These are phyloP conservation scores for Fusarium pilosicola DNA, from an alignment of 2,329 filamentous ascomycete genomes.

Conservation along the genomic window DNA sequence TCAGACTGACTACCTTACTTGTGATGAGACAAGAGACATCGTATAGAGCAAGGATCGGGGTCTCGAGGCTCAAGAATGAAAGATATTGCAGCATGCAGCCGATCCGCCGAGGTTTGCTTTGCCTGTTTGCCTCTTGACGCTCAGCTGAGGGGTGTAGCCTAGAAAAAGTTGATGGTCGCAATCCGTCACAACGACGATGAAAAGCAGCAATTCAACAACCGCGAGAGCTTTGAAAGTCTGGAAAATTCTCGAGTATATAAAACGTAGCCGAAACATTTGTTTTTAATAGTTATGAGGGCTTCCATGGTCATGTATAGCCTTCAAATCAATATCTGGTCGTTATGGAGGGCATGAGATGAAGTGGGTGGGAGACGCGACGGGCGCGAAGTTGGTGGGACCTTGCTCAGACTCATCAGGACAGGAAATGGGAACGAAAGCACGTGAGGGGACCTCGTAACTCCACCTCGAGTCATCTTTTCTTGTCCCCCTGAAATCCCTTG, in stretches of 20 bases:
- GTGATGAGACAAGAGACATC: constrained; percentile 32
- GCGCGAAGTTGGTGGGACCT: constrained; percentile 52
- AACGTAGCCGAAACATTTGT: constrained; percentile 3
- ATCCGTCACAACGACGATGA: constrained; percentile 10
- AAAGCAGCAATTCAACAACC: constrained; percentile 33
- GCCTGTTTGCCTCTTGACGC: constrained; percentile 35
- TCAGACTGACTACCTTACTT: constrained; percentile 11
- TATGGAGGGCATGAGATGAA: constrained; percentile 52
- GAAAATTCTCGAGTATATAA: constrained; percentile 33
- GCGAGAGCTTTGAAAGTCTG: constrained; percentile 31
- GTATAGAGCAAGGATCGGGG: constrained; percentile 21
- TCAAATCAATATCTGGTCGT: constrained; percentile 23
- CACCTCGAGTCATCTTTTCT: constrained; percentile 33
- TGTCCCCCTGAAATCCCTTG: constrained; percentile 24
- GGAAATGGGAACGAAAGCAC: constrained; percentile 57
- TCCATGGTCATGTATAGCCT: constrained; percentile 45
- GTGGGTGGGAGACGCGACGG: constrained; percentile 57
- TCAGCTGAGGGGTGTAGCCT: constrained; percentile 41
- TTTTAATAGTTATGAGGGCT: background rate
- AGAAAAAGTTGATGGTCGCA: constrained; percentile 26
- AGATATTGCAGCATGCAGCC: constrained; percentile 42
- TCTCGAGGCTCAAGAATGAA: constrained; percentile 40
- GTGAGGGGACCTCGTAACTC: constrained; percentile 48
- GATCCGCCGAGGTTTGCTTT: constrained; percentile 43
- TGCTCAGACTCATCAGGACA: constrained; percentile 49